Evolutionary conservation across 2,329 filamentous ascomycete genomes (phyloP), one percentile per base, ranked within the genome.

Genomic region (Orbilia quercus): DNA sequence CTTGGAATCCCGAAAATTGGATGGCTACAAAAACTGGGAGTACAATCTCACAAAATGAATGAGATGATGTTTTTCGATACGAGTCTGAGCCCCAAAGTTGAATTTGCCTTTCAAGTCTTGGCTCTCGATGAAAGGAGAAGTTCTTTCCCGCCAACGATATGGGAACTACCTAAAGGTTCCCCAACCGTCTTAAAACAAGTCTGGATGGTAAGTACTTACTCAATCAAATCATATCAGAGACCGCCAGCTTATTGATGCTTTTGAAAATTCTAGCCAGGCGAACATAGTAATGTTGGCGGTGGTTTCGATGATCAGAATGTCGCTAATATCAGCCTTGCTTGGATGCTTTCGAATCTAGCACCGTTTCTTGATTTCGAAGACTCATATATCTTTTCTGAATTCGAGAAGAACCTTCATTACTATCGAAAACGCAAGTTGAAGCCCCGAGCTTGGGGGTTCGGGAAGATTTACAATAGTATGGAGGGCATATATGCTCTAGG

Each of bases 91-190:
- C 81, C 83, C 65, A 82, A 82, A 11, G 83, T 88, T 34, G 83
- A 86, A 76, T 82, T 87, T 77, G 86, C 85, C 0, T 88, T 88
- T 76, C 86, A 88, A 20, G 86, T 85, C 0, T 81, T 88, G 7
- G 86, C 85, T 0, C 79, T 88, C 1, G 86, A 88, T 66, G 86
- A 88, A 78, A 83, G 82, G 18, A 83, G 86, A 7, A 79, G 82
- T 0, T 82, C 85, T 0, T 88, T 87, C 70, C 80, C 79, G n/a
- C 85, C 85, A 11, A 84, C 85, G 1, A 79, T 87, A 1, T 87
- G 84, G 85, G 84, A 86, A 53, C 34, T 74, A 1, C 70, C 60
- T n/a, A 73, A 66, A 11, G 69, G 62, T 14, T 65, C 59, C 1
- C 45, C 48, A 38, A 73, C 69, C 4, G 28, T 65, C 2, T 51